Evolutionary conservation across 805 yeast genomes (phyloP).

Genomic region (Nakazawaea molendinolei): DNA sequence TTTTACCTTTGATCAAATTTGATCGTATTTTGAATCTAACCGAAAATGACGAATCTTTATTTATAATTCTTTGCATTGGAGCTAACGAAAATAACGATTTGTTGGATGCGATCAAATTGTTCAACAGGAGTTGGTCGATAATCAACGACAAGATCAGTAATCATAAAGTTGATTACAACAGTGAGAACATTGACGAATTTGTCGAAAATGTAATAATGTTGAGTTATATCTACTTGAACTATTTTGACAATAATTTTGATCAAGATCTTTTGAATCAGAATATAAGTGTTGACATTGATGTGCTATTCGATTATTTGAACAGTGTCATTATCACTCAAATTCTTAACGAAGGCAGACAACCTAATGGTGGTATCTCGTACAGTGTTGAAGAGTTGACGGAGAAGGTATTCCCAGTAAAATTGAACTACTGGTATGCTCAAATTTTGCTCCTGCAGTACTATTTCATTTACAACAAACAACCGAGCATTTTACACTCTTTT

Average conservation of each 20-base stretch:
- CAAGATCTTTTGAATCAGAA: slow-evolving; percentile 7
- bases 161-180: slow-evolving; percentile 24
- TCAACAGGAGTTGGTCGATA: slow-evolving; percentile 39
- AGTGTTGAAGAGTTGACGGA: slow-evolving; percentile 12
- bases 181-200: slow-evolving; percentile 27
- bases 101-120: slow-evolving; percentile 28
- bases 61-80: slow-evolving; percentile 40
- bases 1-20: slow-evolving; percentile 20
- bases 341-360: slow-evolving; percentile 21
- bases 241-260: slow-evolving; percentile 21
- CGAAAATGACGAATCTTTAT: slow-evolving; percentile 33
- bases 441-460: slow-evolving; percentile 37
- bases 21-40: slow-evolving; percentile 14
- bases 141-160: slow-evolving; percentile 22
- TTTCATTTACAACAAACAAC: slow-evolving; percentile 30
- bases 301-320: slow-evolving; percentile 42
- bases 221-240: slow-evolving; percentile 34
- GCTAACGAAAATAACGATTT: slow-evolving; percentile 29
- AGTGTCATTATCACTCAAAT: slow-evolving; percentile 38
- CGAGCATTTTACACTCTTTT: slow-evolving; percentile 30
- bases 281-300: slow-evolving; percentile 32
- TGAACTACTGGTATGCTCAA: slow-evolving; percentile 42
- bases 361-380: slow-evolving; percentile 1
- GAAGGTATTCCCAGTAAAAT: slow-evolving; percentile 17
- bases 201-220: slow-evolving; percentile 40